Percentiles rank a stretch among this genome's conserved stretches.
Evolutionary conservation across 2,329 filamentous ascomycete species (phyloP).

Genomic region (Trichoderma sp.): DNA sequence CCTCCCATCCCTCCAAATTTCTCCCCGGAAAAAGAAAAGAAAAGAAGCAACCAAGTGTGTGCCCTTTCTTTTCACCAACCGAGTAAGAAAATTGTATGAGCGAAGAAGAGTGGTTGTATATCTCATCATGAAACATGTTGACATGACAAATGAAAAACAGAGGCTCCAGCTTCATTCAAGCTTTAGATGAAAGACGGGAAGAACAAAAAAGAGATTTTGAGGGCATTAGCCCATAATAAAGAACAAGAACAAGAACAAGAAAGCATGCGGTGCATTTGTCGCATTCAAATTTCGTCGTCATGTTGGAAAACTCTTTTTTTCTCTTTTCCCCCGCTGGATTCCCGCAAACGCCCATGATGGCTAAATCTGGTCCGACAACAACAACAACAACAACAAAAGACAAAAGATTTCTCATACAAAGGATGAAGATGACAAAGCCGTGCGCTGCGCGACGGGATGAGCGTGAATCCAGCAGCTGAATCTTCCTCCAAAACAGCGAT

Average conservation of each 20-base stretch:
- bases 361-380: not conserved
- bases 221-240: not conserved
- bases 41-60: not conserved
- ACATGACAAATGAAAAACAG: constrained; percentile 12
- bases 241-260: not conserved
- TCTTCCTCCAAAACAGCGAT: not conserved
- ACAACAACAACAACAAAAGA: not conserved
- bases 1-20: not conserved
- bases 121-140: constrained; percentile 13
- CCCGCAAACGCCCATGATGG: constrained; percentile 10
- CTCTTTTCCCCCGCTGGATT: not conserved
- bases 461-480: constrained; percentile 15
- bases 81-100: not conserved
- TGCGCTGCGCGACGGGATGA: not conserved
- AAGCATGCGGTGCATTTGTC: constrained; percentile 7
- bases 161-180: not conserved
- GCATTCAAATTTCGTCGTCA: constrained; percentile 7
- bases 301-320: not conserved
- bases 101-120: constrained; percentile 3
- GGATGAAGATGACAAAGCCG: not conserved
- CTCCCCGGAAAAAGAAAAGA: not conserved
- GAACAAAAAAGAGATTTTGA: not conserved
- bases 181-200: not conserved
- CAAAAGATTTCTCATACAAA: not conserved
- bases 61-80: too few species aligned